Evolutionary conservation across 768 basidiomycete genomes (phyloP).

Genomic region (Lentinus tigrinus): DNA sequence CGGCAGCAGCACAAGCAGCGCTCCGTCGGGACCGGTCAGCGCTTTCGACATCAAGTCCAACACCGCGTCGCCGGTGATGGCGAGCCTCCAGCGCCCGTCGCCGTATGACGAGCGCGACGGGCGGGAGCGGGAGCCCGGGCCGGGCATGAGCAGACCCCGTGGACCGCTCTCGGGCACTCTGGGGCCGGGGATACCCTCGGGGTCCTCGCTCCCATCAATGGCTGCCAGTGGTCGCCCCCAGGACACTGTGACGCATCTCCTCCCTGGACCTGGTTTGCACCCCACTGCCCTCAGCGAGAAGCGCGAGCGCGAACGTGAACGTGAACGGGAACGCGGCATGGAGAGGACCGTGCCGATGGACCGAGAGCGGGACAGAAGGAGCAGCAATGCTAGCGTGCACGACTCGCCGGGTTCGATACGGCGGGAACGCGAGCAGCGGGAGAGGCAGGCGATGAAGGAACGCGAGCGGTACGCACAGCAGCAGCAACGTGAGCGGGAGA

Average conservation of each 20-base stretch:
- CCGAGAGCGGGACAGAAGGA: conserved; percentile 22
- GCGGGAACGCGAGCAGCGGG: conserved; percentile 27
- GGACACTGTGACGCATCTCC: conserved; percentile 11
- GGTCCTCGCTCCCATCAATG: conserved; percentile 13
- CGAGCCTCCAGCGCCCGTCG: conserved; percentile 27
- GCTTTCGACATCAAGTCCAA: conserved; percentile 14
- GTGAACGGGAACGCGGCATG: conserved; percentile 23
- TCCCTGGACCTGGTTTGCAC: conserved; percentile 17
- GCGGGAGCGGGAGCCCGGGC: conserved; percentile 19
- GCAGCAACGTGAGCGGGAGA: conserved; percentile 22
- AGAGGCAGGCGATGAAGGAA: conserved; percentile 18
- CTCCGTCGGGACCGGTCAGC: conserved; percentile 5
- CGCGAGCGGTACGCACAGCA: conserved; percentile 7
- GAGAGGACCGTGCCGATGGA: conserved; percentile 25
- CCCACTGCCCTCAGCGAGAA: background rate
- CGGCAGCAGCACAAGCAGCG: conserved; percentile 16
- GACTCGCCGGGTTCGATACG: conserved; percentile 19
- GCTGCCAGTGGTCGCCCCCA: conserved; percentile 9
- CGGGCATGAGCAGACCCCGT: conserved; percentile 2
- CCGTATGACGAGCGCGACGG: conserved; percentile 20
- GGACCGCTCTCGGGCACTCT: background rate
- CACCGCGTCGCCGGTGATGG: conserved; percentile 31
- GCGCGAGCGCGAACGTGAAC: conserved; percentile 17
- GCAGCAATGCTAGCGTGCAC: conserved; percentile 16
- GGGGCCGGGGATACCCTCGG: conserved; percentile 10